Base-by-base conservation (phyloP, 2,329 filamentous ascomycete genomes). In the Alternaria solani region DNA sequence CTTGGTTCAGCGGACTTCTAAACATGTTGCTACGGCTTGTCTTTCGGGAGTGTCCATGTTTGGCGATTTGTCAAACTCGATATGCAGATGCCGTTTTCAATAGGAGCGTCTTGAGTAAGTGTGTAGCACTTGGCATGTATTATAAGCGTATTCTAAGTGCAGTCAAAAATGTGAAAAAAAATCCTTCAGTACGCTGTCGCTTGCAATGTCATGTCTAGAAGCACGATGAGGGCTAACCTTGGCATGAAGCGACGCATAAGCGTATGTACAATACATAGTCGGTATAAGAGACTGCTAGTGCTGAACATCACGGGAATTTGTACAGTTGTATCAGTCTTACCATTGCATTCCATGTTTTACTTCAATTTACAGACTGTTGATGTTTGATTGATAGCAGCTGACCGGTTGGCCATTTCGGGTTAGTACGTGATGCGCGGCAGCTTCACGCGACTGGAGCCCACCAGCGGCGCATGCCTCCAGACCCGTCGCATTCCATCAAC, bases 401-500 rank as follows among this genome's bases (percentile, higher is more conserved):
- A 53, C 51, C 32, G 14, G 32, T 25, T 43, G 18, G 25, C 55
- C 38, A 38, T 51, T 58, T 57, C 47, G 28, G 48, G 57, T 57
- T 66, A 66, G 65, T 46, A 49, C 41, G 30, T 18, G 25, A 20
- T 42, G 48, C 58, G 58, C 61, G 61, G 63, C 64, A 61, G 47
- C 52, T 47, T 61, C 28, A 57, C 12, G 51, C 47, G 51, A 60
- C 36, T 26, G 36, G 61, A 57, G 55, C 54, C 64, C 57, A 46
- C 20, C 32, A 47, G 18, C 53, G 52, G 57, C 55, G 55, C 62
- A 48, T 52, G 18, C 59, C 49, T 61, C 53, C 38, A 54, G 23
- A 55, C 62, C 66, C 60, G 55, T 36, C 57, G 53, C 60, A 61
- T 57, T 42, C 53, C 69, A 73, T 75, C 70, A 63, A 16, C 55